Evolutionary conservation across 345 rosid species (phyloP).

Genomic region (Salix arbutifolia): DNA sequence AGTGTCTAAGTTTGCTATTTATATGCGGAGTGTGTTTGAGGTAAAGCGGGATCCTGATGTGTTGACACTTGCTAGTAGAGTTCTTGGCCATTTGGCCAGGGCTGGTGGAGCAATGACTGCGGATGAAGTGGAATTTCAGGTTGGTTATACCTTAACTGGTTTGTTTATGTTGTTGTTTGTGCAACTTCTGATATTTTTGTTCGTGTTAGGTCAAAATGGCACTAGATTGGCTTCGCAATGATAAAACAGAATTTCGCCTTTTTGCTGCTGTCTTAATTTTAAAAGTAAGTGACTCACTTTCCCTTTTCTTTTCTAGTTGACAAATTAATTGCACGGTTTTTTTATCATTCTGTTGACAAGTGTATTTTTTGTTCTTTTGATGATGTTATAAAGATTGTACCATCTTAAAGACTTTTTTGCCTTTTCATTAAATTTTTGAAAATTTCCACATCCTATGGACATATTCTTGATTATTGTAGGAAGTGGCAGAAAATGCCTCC

Average conservation of each 20-base stretch:
- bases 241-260: conserved; percentile 80
- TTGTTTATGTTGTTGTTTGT: conserved; percentile 1
- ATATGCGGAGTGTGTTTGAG: conserved; percentile 73
- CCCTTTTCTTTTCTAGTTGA: not conserved
- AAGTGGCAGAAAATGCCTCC: conserved; percentile 99
- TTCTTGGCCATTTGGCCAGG: conserved; percentile 95
- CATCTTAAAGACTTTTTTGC: not conserved
- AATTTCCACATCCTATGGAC: not conserved
- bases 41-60: conserved; percentile 79
- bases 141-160: conserved; percentile 20
- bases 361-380: not conserved
- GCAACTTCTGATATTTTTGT: conserved; percentile 1
- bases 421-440: not conserved
- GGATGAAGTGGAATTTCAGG: conserved; percentile 97
- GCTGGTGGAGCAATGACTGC: conserved; percentile 99
- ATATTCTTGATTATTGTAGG: conserved; percentile 40
- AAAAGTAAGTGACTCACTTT: conserved; percentile 48
- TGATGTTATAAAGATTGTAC: not conserved
- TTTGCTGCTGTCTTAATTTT: conserved; percentile 88
- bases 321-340: not conserved
- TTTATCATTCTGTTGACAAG: not conserved
- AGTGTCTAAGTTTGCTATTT: conserved; percentile 77
- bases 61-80: conserved; percentile 85
- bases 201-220: conserved; percentile 72
- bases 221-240: conserved; percentile 85